Base-by-base conservation (phyloP, 106 monocot genomes). In the Apostasia ramifera region DNA sequence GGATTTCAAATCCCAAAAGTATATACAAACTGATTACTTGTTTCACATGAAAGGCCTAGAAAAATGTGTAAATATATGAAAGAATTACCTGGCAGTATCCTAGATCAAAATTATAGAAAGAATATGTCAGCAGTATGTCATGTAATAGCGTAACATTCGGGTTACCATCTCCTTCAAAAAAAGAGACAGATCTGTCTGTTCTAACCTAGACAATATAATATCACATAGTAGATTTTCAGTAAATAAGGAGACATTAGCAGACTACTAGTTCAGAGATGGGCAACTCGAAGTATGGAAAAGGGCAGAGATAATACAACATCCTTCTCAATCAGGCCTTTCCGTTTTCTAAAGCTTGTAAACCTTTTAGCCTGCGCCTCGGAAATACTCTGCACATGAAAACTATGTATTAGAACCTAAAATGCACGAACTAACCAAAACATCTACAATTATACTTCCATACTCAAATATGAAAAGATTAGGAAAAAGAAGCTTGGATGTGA, bases 81-180 rank as follows among this genome's bases (percentile, higher is more conserved):
- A 10, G 14, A 45, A 2, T 81, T 75, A 95, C 95, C 84, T 95
- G 95, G 67, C 95, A 95, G 68, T 95, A 95, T 58, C 95, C 95
- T 70, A 95, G 91, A 69, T 95, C 95, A 81, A 95, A 95, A 75
- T 95, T 95, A 76, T 92, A 95, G 76, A 95, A 95, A 1, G 95
- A 95, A 70, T 95, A 95, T 13, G 95, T 95, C 69, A 95, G 70
- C 6, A 95, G 83, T 78, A 95, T 84, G 68, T 95, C 88, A 78
- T 78, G 95, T 53, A 95, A 80, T 71, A 82, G 54, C 42, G 74
- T 60, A 8, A 95, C 80, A 77, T 88, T 84, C 71, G 70, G 83
- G 82, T 95, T 95, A 56, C 86, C 91, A 70, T 95, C 95, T 72
- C 95, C 95, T 71, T 95, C 95, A 55, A 80, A 95, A 69, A 82